Evolutionary conservation across 257 asterid genomes (phyloP).

Genomic region (Catharanthus roseus): DNA sequence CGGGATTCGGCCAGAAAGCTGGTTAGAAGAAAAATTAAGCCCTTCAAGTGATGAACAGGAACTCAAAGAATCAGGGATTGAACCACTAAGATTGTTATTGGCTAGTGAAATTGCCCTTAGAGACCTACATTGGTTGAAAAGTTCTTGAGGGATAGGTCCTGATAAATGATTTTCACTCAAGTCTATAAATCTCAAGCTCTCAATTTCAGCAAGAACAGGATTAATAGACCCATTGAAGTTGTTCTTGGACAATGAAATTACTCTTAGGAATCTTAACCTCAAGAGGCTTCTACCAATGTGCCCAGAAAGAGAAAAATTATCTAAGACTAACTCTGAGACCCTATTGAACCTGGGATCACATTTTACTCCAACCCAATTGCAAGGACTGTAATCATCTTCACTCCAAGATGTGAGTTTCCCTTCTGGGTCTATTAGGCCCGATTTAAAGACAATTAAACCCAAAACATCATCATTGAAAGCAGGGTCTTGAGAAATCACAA

Average conservation of each 20-base stretch:
- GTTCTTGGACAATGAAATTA: conserved; percentile 53
- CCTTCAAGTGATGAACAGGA: conserved; percentile 52
- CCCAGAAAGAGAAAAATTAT: conserved; percentile 61
- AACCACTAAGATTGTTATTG: conserved; percentile 60
- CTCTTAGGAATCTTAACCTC: conserved; percentile 42
- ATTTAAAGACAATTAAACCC: conserved; percentile 72
- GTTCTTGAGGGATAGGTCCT: conserved; percentile 49
- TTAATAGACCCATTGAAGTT: conserved; percentile 55
- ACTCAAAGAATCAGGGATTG: conserved; percentile 45
- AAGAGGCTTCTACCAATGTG: conserved; percentile 57
- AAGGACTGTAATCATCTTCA: conserved; percentile 62
- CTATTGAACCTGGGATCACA: conserved; percentile 51
- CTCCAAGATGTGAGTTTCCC: conserved; percentile 61
- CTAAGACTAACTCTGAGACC: conserved; percentile 56
- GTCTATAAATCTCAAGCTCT: conserved; percentile 45
- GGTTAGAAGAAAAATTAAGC: conserved; percentile 58
- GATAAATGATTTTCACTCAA: conserved; percentile 49
- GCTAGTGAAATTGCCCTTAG: conserved; percentile 56
- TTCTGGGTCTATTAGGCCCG: conserved; percentile 60
- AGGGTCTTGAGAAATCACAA: conserved; percentile 38
- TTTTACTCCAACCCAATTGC: conserved; percentile 68
- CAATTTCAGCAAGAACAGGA: conserved; percentile 48
- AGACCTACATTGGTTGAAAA: conserved; percentile 58
- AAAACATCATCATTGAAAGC: conserved; percentile 80
- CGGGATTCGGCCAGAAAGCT: conserved; percentile 53